phyloP scores from a whole-genome alignment of 805 yeast genomes.

The Maudiozyma pseudohumilis region DNA sequence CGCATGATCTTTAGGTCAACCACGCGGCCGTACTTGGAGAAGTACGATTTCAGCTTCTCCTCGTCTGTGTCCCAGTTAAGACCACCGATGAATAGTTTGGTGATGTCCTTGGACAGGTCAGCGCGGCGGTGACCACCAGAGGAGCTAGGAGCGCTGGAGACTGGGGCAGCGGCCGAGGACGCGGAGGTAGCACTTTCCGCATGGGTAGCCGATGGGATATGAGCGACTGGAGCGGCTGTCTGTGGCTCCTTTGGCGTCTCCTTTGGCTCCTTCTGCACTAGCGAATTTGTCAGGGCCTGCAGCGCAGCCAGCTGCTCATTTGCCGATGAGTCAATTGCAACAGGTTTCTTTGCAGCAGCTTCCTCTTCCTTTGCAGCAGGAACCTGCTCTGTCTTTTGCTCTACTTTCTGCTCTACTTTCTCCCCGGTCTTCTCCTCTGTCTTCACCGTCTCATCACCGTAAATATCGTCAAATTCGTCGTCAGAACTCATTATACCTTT shows the following conservation, averaged over 20 bases:
- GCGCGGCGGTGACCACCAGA: slow-evolving; percentile 27
- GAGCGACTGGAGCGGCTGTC: too few relatives aligned
- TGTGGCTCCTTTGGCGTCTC: neutral
- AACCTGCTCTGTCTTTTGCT: slow-evolving; percentile 2
- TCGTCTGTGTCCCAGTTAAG: slow-evolving; percentile 97
- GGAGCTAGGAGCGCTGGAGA: too few relatives aligned
- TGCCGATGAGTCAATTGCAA: slow-evolving; percentile 6
- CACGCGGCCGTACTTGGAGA: slow-evolving; percentile 81
- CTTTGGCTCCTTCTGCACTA: slow-evolving; percentile 4
- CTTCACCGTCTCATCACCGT: slow-evolving; percentile 31
- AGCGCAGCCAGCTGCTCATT: slow-evolving; percentile 29
- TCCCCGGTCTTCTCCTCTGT: neutral
- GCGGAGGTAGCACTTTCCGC: neutral
- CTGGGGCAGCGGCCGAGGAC: neutral
- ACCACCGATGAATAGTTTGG: slow-evolving; percentile 94
- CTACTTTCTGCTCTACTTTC: neutral
- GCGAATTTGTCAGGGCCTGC: slow-evolving; percentile 28
- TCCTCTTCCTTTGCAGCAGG: slow-evolving; percentile 1
- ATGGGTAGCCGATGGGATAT: too few relatives aligned
- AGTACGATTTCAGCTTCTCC: slow-evolving; percentile 71
- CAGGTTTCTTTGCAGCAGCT: slow-evolving; percentile 1
- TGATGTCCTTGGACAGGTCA: slow-evolving; percentile 59
- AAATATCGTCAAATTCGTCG: slow-evolving; percentile 93
- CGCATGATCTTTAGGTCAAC: slow-evolving; percentile 87
- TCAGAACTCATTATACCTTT: slow-evolving; percentile 50